Evolutionary conservation across 257 asterid species (phyloP).

Genomic region (Ocimum tenuiflorum): DNA sequence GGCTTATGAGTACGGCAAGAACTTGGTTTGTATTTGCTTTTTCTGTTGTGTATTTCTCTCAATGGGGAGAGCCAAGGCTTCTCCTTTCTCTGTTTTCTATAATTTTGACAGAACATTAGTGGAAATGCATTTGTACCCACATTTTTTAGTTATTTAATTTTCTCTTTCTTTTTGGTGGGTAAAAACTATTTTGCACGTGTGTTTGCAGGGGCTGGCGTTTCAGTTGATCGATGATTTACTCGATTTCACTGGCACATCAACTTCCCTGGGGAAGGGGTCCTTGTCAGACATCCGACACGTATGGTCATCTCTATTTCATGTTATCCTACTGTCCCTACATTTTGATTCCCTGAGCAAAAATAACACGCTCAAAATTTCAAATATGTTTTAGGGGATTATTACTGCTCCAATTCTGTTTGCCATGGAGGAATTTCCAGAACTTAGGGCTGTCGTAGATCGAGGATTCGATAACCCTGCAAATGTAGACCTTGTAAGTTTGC

Average conservation of each 20-base stretch:
- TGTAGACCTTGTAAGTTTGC: constrained; percentile 64
- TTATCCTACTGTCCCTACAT: not conserved
- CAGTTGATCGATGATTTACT: constrained; percentile 91
- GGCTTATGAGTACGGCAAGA: constrained; percentile 93
- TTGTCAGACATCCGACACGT: constrained; percentile 97
- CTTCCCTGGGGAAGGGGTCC: constrained; percentile 91
- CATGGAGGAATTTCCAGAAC: constrained; percentile 83
- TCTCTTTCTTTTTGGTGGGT: not conserved
- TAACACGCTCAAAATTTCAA: not conserved
- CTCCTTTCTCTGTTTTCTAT: not conserved
- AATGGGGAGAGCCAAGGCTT: too few relatives aligned
- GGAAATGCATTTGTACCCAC: too few relatives aligned
- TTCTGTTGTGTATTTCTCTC: not conserved
- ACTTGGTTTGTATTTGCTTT: constrained; percentile 61
- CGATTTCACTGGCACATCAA: constrained; percentile 87
- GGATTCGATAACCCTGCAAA: constrained; percentile 72
- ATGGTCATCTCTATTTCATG: constrained; percentile 1
- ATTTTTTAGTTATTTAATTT: too few relatives aligned
- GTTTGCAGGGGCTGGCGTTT: constrained; percentile 82
- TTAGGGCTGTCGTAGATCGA: constrained; percentile 50
- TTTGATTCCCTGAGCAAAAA: not conserved
- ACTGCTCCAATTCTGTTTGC: constrained; percentile 95
- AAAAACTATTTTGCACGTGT: not conserved
- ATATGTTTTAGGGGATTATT: constrained; percentile 54
- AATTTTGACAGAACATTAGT: too few relatives aligned